Percentiles rank a stretch among this genome's conserved stretches.
phyloP scores from a whole-genome alignment of 2,329 filamentous ascomycete species.

The Teratosphaeria gauchensis region DNA sequence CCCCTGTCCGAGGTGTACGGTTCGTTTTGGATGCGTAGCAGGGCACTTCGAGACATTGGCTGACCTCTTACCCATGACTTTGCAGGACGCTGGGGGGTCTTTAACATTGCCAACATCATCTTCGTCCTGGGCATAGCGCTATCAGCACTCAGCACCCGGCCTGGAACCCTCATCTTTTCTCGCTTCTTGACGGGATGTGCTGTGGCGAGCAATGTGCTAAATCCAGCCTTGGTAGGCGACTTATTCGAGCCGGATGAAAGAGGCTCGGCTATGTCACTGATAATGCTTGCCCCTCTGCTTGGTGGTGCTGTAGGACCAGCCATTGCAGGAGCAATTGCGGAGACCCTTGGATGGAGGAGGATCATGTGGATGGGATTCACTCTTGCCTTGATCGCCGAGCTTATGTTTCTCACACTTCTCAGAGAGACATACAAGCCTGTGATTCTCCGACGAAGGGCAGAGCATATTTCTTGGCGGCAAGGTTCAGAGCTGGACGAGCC shows the following conservation, averaged over 20 bases:
- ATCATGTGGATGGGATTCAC: constrained; percentile 43
- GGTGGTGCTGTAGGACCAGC: constrained; percentile 50
- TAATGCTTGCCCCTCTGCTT: constrained; percentile 48
- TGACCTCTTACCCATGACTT: background rate
- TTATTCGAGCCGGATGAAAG: constrained; percentile 50
- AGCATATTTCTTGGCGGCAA: constrained; percentile 14
- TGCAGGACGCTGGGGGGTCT: constrained; percentile 23
- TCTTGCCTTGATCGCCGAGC: constrained; percentile 41
- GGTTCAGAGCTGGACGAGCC: constrained; percentile 8
- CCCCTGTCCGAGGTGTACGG: constrained; percentile 38
- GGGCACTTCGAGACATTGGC: no score
- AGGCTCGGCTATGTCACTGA: constrained; percentile 48
- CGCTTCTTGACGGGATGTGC: constrained; percentile 36
- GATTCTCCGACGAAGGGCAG: constrained; percentile 35
- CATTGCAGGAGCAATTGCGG: constrained; percentile 45
- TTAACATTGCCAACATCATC: constrained; percentile 32
- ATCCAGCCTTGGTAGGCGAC: constrained; percentile 55
- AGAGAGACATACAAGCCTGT: constrained; percentile 53
- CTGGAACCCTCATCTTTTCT: constrained; percentile 31
- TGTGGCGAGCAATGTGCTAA: constrained; percentile 46
- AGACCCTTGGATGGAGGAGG: constrained; percentile 46
- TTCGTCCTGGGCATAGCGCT: constrained; percentile 36
- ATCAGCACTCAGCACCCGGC: constrained; percentile 29
- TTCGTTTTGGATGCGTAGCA: background rate
- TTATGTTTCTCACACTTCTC: constrained; percentile 42